A percentile compares a stretch with the other conserved stretches of the same genome.
These are phyloP conservation scores for Globisporangium radiosum DNA, from an alignment of 352 stramenopile species.

Conservation along the genomic window DNA sequence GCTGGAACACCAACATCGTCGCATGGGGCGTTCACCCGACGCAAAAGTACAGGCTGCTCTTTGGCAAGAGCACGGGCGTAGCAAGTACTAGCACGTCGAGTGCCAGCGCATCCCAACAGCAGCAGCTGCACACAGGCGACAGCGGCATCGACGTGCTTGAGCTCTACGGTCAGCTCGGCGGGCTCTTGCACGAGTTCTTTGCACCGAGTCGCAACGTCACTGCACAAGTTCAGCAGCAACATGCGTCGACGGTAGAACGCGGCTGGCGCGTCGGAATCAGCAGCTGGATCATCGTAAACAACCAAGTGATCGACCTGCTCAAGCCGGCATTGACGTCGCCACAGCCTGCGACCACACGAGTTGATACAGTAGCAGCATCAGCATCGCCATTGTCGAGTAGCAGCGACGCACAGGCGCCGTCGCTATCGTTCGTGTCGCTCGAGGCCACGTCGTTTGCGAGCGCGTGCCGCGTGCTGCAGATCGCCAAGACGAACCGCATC, in stretches of 20 bases:
- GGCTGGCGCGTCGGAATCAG: slow-evolving; percentile 53
- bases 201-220: background rate
- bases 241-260: background rate
- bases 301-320: slow-evolving; percentile 49
- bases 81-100: background rate
- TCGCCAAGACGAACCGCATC: slow-evolving; percentile 67
- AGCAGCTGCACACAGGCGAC: background rate
- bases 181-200: slow-evolving; percentile 48
- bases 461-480: slow-evolving; percentile 54
- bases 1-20: slow-evolving; percentile 63
- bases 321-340: slow-evolving; percentile 14
- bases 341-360: too few relatives aligned
- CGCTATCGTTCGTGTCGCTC: slow-evolving; percentile 43
- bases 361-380: background rate
- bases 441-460: slow-evolving; percentile 35
- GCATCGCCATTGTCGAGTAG: background rate
- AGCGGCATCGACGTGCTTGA: slow-evolving; percentile 36
- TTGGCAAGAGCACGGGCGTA: slow-evolving; percentile 42
- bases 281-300: slow-evolving; percentile 69
- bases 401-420: slow-evolving; percentile 1
- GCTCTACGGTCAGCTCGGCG: slow-evolving; percentile 49
- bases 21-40: slow-evolving; percentile 59
- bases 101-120: background rate
- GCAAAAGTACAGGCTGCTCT: slow-evolving; percentile 65
- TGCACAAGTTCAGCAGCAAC: slow-evolving; percentile 1